Evolutionary conservation across 306 rosid genomes (phyloP).

Genomic region (Calophaca sinica): DNA sequence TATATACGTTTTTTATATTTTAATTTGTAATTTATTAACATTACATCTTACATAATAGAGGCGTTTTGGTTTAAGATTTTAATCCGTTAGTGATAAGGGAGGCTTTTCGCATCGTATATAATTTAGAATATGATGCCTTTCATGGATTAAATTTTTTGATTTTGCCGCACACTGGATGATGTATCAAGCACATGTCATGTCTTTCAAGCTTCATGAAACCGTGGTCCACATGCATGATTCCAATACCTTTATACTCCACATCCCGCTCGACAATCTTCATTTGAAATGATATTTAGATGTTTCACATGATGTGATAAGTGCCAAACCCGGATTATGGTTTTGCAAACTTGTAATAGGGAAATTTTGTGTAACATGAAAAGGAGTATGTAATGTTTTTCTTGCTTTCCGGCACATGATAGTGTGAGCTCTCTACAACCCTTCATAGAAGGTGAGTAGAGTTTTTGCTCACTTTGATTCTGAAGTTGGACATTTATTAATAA

Average conservation of each 20-base stretch:
- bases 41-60: not conserved
- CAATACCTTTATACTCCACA: conserved; percentile 27
- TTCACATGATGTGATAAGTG: conserved; percentile 18
- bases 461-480: too few relatives aligned
- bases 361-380: too few relatives aligned
- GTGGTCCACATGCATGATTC: conserved; percentile 31
- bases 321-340: not conserved
- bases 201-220: conserved; percentile 1
- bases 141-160: not conserved
- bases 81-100: not conserved
- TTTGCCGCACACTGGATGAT: not conserved
- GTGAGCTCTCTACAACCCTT: too few relatives aligned
- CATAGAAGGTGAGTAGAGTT: too few relatives aligned
- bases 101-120: not conserved
- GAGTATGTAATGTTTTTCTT: too few relatives aligned
- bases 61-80: not conserved
- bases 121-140: conserved; percentile 36
- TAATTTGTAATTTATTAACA: not conserved
- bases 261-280: not conserved
- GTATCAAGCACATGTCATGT: not conserved
- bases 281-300: not conserved
- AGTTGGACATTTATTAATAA: too few relatives aligned
- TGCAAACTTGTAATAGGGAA: conserved; percentile 17
- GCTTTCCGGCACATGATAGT: too few relatives aligned
- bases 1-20: not conserved